These are phyloP conservation scores for Rutstroemia sp. DNA, from an alignment of 2,329 filamentous ascomycete genomes.

Conservation along the genomic window DNA sequence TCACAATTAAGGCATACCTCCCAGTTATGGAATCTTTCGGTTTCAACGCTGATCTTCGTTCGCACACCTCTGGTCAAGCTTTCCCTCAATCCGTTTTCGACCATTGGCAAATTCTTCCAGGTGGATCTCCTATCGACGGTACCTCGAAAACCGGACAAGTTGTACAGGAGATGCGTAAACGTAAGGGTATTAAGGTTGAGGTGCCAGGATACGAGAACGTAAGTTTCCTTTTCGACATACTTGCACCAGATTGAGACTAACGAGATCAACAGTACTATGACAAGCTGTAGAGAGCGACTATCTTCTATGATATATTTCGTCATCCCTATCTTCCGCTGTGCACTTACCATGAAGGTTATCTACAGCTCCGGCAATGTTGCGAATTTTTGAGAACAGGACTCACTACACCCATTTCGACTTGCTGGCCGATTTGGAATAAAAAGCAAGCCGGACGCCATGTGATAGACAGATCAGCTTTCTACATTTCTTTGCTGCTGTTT, in stretches of 20 bases:
- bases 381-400: constrained; percentile 22
- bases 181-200: constrained; percentile 98
- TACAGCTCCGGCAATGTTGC: constrained; percentile 22
- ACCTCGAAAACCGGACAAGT: constrained; percentile 76
- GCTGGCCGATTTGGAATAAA: constrained; percentile 19
- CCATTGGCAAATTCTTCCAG: constrained; percentile 94
- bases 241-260: constrained; percentile 31
- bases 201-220: constrained; percentile 93
- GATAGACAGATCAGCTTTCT: constrained; percentile 19
- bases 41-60: constrained; percentile 96
- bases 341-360: constrained; percentile 18
- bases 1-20: constrained; percentile 98
- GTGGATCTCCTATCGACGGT: constrained; percentile 83
- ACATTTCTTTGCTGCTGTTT: constrained; percentile 19
- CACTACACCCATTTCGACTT: constrained; percentile 17
- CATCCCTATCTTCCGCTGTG: constrained; percentile 19
- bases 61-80: constrained; percentile 89
- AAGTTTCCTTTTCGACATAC: constrained; percentile 42
- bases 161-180: constrained; percentile 88
- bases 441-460: constrained; percentile 22
- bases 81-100: constrained; percentile 99
- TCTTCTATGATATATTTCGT: constrained; percentile 27
- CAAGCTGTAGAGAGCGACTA: constrained; percentile 70
- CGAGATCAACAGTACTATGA: constrained; percentile 75
- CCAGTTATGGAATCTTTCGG: constrained; percentile 97